A percentile compares a stretch with the other conserved stretches of the same genome.
These are phyloP conservation scores for Tricharina praecox DNA, from an alignment of 495 filamentous ascomycete species.

Conservation along the genomic window DNA sequence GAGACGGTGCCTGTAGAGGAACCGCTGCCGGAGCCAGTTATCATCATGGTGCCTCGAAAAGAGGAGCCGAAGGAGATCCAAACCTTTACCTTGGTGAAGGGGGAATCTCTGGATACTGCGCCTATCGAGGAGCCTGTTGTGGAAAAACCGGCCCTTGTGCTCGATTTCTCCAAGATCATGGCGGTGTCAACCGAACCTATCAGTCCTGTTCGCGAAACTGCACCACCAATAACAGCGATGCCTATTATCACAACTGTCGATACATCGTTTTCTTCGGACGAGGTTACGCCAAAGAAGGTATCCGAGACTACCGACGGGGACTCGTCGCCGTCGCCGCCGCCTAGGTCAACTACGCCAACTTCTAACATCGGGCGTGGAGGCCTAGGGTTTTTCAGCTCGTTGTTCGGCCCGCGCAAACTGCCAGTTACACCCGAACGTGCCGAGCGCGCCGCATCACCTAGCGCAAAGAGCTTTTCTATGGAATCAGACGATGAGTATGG, in stretches of 20 bases:
- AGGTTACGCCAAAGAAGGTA: constrained; percentile 25
- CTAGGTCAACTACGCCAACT: constrained; percentile 17
- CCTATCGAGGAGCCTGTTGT: neutral
- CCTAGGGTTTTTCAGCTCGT: constrained; percentile 32
- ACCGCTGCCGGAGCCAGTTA: neutral
- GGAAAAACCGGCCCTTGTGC: neutral
- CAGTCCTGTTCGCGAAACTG: constrained; percentile 6
- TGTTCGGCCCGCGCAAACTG: constrained; percentile 26
- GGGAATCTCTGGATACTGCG: neutral
- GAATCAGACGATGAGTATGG: constrained; percentile 14
- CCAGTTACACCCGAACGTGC: neutral
- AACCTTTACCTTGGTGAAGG: neutral
- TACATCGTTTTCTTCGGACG: constrained; percentile 16
- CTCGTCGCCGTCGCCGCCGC: too few relatives aligned
- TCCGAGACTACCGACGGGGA: constrained; percentile 20
- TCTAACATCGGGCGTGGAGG: constrained; percentile 21
- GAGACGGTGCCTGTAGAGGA: neutral
- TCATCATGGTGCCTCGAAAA: neutral
- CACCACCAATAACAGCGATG: neutral
- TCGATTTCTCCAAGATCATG: constrained; percentile 20
- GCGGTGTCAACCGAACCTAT: constrained; percentile 15
- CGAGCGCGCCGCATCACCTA: too few relatives aligned
- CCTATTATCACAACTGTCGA: constrained; percentile 12
- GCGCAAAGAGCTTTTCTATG: neutral
- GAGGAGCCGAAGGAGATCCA: neutral